Conservation (phyloP, 1,284 basidiomycete species). For the Tilletia walkeri region DNA sequence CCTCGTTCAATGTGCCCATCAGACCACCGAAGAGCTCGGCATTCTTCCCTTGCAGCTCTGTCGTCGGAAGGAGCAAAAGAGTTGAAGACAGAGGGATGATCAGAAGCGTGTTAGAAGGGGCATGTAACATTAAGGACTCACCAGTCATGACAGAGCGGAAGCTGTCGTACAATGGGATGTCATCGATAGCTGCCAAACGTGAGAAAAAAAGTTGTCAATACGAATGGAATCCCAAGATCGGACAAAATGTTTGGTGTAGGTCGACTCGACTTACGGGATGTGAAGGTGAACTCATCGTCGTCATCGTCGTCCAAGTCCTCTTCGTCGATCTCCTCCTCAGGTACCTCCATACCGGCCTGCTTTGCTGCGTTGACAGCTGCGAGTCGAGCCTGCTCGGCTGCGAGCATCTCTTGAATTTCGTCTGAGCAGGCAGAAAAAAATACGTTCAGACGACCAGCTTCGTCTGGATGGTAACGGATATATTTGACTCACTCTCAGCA, state of each 20-base stretch:
- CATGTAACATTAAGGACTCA: not conserved
- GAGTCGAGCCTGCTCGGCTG: conserved; percentile 42
- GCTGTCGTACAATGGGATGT: conserved; percentile 20
- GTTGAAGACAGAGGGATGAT: not conserved
- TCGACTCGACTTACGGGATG: conserved; percentile 12
- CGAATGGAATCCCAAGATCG: not conserved
- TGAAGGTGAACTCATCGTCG: conserved; percentile 28
- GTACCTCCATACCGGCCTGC: conserved; percentile 31
- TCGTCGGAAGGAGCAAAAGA: not conserved
- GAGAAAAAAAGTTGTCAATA: not conserved
- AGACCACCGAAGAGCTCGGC: conserved; percentile 2
- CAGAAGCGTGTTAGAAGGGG: not conserved
- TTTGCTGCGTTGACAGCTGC: conserved; percentile 23
- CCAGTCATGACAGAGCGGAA: conserved; percentile 20
- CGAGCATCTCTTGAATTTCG: conserved; percentile 53
- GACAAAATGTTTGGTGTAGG: not conserved
- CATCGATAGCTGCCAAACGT: conserved; percentile 18
- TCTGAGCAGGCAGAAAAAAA: conserved; percentile 9
- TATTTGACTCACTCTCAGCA: conserved; percentile 37
- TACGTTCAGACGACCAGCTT: too few relatives aligned
- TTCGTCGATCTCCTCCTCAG: conserved; percentile 25
- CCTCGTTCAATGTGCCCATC: conserved; percentile 8
- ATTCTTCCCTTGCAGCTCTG: conserved; percentile 18
- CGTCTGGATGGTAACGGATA: too few relatives aligned
- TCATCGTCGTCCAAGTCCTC: conserved; percentile 33